phyloP scores from a whole-genome alignment of 2,329 filamentous ascomycete genomes.

The Nannizzia gypsea region DNA sequence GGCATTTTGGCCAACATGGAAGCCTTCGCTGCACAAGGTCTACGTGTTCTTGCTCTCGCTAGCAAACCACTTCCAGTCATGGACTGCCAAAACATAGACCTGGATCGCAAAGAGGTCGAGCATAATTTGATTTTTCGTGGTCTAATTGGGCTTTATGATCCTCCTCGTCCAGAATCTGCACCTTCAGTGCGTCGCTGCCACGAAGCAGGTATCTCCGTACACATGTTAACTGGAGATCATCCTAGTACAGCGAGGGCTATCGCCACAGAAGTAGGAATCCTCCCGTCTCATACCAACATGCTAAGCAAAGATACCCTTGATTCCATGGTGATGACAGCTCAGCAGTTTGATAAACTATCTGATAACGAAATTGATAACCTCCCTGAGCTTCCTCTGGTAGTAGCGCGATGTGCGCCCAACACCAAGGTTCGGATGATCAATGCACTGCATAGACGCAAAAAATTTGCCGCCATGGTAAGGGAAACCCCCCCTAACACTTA shows the following conservation, averaged over 20 bases:
- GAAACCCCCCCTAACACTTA: not conserved
- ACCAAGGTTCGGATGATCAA: constrained; percentile 82
- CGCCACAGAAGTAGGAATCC: constrained; percentile 64
- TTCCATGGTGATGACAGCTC: constrained; percentile 60
- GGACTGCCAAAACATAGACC: constrained; percentile 27
- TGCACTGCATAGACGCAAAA: constrained; percentile 42
- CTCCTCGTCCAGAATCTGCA: constrained; percentile 68
- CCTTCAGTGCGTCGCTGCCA: constrained; percentile 58
- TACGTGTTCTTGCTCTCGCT: constrained; percentile 57
- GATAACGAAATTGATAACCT: constrained; percentile 58
- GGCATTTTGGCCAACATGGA: constrained; percentile 58
- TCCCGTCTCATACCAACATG: constrained; percentile 49
- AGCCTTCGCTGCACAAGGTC: constrained; percentile 50
- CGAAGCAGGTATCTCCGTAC: constrained; percentile 61
- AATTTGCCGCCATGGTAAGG: constrained; percentile 59
- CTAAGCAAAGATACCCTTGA: constrained; percentile 50
- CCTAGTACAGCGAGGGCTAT: constrained; percentile 66
- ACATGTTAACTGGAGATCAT: constrained; percentile 78
- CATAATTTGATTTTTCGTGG: constrained; percentile 60
- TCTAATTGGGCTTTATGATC: constrained; percentile 77
- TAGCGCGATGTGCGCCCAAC: constrained; percentile 46
- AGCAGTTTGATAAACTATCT: constrained; percentile 64
- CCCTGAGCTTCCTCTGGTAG: constrained; percentile 44
- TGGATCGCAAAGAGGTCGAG: constrained; percentile 52
- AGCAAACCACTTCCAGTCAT: constrained; percentile 29